A percentile compares a stretch with the other conserved stretches of the same genome.
Conservation (phyloP, 179 eudicot species). For the Heliamphora pulchella region DNA sequence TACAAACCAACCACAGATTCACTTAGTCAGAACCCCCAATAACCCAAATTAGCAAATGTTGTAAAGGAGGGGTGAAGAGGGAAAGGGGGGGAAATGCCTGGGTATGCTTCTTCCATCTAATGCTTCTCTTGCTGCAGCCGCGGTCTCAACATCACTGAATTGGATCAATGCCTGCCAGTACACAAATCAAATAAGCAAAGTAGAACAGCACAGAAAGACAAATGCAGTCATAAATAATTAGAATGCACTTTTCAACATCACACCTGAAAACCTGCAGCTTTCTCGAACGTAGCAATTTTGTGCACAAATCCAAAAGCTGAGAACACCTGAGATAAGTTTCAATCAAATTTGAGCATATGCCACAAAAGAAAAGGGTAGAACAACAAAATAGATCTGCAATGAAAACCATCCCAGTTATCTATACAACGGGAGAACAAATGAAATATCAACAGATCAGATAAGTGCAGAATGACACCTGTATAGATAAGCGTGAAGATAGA, state of each 20-base stretch:
- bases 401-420: conserved; percentile 1
- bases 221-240: neutral
- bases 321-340: conserved; percentile 43
- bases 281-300: conserved; percentile 78
- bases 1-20: neutral
- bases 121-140: conserved; percentile 61
- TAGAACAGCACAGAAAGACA: neutral
- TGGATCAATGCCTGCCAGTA: conserved; percentile 63
- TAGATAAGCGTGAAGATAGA: conserved; percentile 39
- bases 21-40: neutral
- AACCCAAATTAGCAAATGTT: neutral
- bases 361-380: neutral
- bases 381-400: neutral
- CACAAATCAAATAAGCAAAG: neutral
- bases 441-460: conserved; percentile 31
- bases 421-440: conserved; percentile 2
- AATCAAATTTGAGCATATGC: conserved; percentile 1
- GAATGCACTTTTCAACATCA: neutral
- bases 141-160: conserved; percentile 55
- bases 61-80: neutral
- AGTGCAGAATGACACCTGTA: conserved; percentile 60
- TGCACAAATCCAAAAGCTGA: conserved; percentile 83
- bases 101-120: conserved; percentile 80
- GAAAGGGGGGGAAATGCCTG: conserved; percentile 25
- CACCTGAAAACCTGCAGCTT: conserved; percentile 87